Conservation (phyloP, 371 early-diverging fungal genomes). For the Mortierella sp. region DNA sequence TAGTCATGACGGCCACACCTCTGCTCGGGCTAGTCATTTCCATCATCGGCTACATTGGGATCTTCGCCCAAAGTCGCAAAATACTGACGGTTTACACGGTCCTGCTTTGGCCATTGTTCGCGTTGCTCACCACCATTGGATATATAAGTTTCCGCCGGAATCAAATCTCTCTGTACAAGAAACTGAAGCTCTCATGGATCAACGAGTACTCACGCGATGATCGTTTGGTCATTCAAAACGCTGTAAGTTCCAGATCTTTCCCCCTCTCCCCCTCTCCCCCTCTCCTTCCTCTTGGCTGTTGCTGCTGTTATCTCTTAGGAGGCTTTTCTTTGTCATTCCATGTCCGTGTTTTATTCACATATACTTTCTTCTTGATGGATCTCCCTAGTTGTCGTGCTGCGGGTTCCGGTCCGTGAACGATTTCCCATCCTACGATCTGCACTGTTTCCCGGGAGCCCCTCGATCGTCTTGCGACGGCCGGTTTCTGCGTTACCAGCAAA, state of each 20-base stretch:
- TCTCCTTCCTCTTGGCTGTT: not conserved
- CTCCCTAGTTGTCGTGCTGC: constrained; percentile 63
- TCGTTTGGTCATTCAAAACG: constrained; percentile 45
- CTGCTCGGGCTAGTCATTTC: constrained; percentile 60
- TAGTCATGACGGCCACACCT: constrained; percentile 63
- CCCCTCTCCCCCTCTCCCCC: not conserved
- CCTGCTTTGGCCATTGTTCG: constrained; percentile 67
- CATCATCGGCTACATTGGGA: constrained; percentile 63
- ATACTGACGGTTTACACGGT: constrained; percentile 61
- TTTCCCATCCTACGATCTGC: constrained; percentile 64
- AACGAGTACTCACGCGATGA: constrained; percentile 43
- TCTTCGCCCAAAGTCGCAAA: constrained; percentile 63
- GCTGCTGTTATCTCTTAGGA: too few relatives aligned
- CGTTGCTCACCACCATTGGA: constrained; percentile 63
- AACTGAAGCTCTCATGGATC: constrained; percentile 46
- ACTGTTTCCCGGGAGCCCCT: constrained; percentile 68
- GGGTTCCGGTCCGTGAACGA: constrained; percentile 65
- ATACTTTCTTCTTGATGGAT: not conserved
- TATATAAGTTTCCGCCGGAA: constrained; percentile 60
- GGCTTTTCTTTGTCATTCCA: too few relatives aligned
- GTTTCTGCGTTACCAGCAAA: constrained; percentile 60
- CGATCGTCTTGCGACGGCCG: constrained; percentile 63
- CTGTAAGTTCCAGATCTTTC: constrained; percentile 29
- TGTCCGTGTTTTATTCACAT: not conserved
- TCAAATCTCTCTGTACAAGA: constrained; percentile 27